These are phyloP conservation scores for Acanthamoeba polyphaga DNA, from an alignment of 208 protist genomes.

Conservation along the genomic window DNA sequence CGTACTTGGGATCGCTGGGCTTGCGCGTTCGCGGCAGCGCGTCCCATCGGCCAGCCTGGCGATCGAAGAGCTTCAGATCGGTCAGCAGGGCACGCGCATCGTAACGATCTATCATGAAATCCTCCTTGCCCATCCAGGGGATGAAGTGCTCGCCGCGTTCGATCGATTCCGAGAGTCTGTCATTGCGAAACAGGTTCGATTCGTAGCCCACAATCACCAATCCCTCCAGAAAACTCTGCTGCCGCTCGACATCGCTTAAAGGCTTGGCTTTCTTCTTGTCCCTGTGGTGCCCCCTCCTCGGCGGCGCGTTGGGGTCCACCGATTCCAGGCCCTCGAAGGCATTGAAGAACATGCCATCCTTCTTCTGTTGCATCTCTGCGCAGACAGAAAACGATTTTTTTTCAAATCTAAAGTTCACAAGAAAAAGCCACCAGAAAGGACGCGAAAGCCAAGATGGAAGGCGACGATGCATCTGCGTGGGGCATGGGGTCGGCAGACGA, in stretches of 20 bases:
- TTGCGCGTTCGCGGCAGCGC: neutral
- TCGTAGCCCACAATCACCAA: slow-evolving; percentile 53
- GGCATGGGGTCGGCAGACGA: neutral
- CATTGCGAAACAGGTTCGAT: slow-evolving; percentile 58
- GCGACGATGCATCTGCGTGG: neutral
- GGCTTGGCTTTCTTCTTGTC: neutral
- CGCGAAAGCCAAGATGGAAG: neutral
- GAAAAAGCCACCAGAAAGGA: neutral
- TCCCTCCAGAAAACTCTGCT: neutral
- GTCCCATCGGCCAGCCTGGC: neutral
- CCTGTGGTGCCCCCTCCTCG: neutral
- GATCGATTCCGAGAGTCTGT: neutral
- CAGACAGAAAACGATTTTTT: too few relatives aligned
- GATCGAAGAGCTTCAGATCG: slow-evolving; percentile 53
- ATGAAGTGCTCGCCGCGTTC: slow-evolving; percentile 39
- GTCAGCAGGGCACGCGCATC: slow-evolving; percentile 58
- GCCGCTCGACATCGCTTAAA: neutral
- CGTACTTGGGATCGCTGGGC: slow-evolving; percentile 39
- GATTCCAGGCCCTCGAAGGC: slow-evolving; percentile 48
- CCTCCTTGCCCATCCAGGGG: slow-evolving; percentile 62
- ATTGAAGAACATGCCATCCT: slow-evolving; percentile 68
- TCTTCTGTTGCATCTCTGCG: slow-evolving; percentile 34
- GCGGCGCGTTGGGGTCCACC: neutral
- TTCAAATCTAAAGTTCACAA: neutral
- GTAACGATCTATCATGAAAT: slow-evolving; percentile 67